Percentiles rank a stretch among this genome's conserved stretches.
phyloP scores from a whole-genome alignment of 495 filamentous ascomycete genomes.

The Tuber melanosporum region DNA sequence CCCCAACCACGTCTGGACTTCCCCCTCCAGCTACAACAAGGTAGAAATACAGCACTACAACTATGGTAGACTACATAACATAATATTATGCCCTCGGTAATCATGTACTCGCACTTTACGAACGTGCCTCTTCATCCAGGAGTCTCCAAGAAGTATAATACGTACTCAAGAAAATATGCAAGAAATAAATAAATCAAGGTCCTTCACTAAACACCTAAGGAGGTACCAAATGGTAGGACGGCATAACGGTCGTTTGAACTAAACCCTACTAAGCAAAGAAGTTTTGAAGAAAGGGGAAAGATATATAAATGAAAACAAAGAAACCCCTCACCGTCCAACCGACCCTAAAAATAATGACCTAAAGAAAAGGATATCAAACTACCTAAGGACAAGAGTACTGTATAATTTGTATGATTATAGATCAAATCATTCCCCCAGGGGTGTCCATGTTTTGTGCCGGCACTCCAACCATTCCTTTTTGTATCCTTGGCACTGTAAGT shows the following conservation, averaged over 20 bases:
- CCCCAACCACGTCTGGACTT: background rate
- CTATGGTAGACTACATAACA: constrained; percentile 1
- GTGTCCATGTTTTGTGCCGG: background rate
- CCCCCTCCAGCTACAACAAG: background rate
- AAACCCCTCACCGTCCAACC: background rate
- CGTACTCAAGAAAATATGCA: background rate
- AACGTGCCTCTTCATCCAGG: background rate
- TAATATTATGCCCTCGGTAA: background rate
- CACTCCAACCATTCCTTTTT: constrained; percentile 17
- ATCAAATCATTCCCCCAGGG: constrained; percentile 36
- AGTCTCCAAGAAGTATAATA: background rate
- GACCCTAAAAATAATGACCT: background rate
- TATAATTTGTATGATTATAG: background rate
- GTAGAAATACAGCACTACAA: background rate
- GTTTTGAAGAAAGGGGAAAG: background rate
- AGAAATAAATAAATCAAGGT: background rate
- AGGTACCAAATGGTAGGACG: background rate
- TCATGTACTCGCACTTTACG: constrained; percentile 1
- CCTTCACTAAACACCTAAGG: background rate
- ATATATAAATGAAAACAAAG: background rate
- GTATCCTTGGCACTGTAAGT: constrained; percentile 24
- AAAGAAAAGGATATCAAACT: background rate
- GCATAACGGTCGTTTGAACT: background rate
- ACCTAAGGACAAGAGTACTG: background rate
- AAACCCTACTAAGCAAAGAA: background rate